Base-by-base conservation (phyloP, 2,329 filamentous ascomycete genomes). In the Ascochyta pisi region DNA sequence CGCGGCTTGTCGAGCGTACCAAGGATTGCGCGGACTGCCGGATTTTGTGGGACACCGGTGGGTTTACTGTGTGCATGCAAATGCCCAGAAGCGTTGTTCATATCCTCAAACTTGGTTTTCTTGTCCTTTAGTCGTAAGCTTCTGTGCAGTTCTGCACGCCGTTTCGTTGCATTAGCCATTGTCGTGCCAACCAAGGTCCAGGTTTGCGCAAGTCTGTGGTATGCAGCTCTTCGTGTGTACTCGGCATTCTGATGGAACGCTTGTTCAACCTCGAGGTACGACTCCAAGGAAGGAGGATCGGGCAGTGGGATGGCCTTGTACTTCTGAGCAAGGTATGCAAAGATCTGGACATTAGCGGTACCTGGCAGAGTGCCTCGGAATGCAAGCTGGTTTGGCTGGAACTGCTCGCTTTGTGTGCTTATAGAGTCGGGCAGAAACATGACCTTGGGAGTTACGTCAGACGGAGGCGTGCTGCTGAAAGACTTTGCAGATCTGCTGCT, bases 131-230 rank as follows among this genome's bases (percentile, higher is more conserved):
- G 49, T 54, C 54, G 59, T 57, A 70, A 64, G 40, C 54, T 56
- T 51, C 67, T 68, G 53, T 76, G 72, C 47, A 67, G 42, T 51
- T 70, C 70, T 57, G 72, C 73, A 41, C 76, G 69, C 10, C 72
- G 69, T 35, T 65, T 74, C 26, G 85, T 75, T 55, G 84, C 82
- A 54, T 81, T 77, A 2, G 80, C 67, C 49, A 85, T 76, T 24
- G 80, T 78, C 51, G 79, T 77, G 50, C 81, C 82, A 31, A 86
- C 70, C 22, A 87, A 79, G 50, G 79, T 81, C 85, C 85, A 88
- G 19, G 83, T 84, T 60, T 86, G 82, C 29, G 85, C 82, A 41
- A 84, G 73, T 50, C 81, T 78, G 61, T 81, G 76, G 58, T 81
- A 73, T 35, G 80, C 79, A 31, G 79, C 78, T 53, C 77, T 73